phyloP scores from a whole-genome alignment of 2,329 filamentous ascomycete genomes.

The Aspergillus alliaceus region DNA sequence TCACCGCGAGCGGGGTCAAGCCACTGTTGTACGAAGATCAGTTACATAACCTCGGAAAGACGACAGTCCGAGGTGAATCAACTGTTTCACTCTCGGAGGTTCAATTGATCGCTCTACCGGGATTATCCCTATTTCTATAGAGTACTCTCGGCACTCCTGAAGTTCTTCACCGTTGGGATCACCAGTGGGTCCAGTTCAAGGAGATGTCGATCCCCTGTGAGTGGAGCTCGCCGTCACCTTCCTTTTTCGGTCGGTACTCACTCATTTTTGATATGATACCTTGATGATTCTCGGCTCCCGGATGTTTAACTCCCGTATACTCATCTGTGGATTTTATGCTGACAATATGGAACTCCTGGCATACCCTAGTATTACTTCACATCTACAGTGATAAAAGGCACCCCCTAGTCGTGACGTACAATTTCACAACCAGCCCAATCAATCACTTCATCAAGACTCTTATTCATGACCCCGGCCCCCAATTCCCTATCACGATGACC shows the following conservation, averaged over 20 bases:
- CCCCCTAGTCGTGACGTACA: neutral
- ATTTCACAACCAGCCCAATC: neutral
- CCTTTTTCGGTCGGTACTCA: neutral
- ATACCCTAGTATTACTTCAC: neutral
- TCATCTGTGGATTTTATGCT: neutral
- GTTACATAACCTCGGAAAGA: neutral
- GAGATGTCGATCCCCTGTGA: neutral
- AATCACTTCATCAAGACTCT: neutral
- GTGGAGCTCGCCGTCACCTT: neutral
- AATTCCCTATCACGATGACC: neutral
- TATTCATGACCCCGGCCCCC: neutral
- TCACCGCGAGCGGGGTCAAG: neutral
- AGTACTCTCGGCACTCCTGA: too few species aligned
- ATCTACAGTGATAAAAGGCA: neutral
- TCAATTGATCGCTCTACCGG: too few species aligned
- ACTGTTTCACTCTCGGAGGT: too few species aligned
- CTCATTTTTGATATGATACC: too few species aligned
- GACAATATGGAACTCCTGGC: neutral
- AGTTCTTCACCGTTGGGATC: neutral
- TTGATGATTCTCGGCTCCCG: neutral
- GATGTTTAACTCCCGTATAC: neutral
- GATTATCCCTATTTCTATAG: too few species aligned
- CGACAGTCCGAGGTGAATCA: neutral
- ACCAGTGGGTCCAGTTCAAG: neutral
- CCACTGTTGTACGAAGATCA: neutral